Percentiles rank a stretch among this genome's conserved stretches.
phyloP scores from a whole-genome alignment of 179 eudicot species.

The Carnegiea gigantea region DNA sequence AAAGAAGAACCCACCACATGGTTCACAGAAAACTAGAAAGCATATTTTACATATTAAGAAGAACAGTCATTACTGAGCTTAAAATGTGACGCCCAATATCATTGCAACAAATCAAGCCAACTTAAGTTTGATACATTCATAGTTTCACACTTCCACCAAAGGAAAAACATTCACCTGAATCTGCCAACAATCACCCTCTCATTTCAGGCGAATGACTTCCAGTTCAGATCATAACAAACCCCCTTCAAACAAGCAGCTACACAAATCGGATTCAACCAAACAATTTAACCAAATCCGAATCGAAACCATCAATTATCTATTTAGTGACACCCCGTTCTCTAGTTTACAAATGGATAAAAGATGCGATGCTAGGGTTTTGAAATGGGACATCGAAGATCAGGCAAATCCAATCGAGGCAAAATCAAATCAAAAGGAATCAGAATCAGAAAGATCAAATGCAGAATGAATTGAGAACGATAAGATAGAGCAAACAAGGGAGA shows the following conservation, averaged over 20 bases:
- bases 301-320: neutral
- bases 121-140: too few relatives aligned
- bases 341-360: neutral
- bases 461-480: neutral
- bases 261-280: neutral
- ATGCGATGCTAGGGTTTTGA: slow-evolving; percentile 9
- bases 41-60: too few relatives aligned
- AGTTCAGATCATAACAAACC: neutral
- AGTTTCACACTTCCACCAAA: neutral
- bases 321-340: too few relatives aligned
- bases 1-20: neutral
- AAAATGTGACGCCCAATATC: too few relatives aligned
- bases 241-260: neutral
- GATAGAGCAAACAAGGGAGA: neutral
- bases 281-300: neutral
- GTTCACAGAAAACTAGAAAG: neutral
- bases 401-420: neutral
- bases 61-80: too few relatives aligned
- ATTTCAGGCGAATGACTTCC: neutral
- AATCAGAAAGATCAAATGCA: slow-evolving; percentile 18
- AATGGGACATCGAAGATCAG: neutral
- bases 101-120: neutral
- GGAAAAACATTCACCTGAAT: neutral
- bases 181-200: neutral
- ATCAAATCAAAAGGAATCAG: neutral